Evolutionary conservation across 192 early-diverging fungal species (phyloP).

Genomic region (Backusella macrospora): DNA sequence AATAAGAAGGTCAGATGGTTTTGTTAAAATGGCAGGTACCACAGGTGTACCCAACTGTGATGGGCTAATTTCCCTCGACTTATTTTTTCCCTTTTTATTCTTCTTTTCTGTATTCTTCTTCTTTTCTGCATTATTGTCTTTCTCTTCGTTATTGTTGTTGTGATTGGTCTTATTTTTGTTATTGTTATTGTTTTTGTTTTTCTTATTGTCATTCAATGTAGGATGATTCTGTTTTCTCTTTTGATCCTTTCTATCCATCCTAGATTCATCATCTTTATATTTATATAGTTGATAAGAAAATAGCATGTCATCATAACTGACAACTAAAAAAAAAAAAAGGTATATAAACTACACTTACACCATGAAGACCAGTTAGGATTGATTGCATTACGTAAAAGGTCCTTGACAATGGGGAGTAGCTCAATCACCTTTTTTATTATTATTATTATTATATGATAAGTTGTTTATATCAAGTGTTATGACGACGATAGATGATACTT

Average conservation of each 20-base stretch:
- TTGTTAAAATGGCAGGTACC: constrained; percentile 21
- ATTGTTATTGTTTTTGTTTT: not conserved
- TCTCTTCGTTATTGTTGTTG: not conserved
- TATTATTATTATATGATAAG: no score
- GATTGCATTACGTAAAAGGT: constrained; percentile 18
- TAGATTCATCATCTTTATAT: not conserved
- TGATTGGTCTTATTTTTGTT: not conserved
- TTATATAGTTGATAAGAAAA: no score
- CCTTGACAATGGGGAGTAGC: constrained; percentile 22
- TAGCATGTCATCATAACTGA: no score
- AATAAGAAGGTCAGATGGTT: not conserved
- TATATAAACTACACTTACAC: not conserved
- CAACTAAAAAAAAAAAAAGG: not conserved
- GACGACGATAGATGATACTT: not conserved
- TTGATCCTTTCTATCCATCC: not conserved
- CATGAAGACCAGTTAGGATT: constrained; percentile 20
- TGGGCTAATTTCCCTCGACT: not conserved
- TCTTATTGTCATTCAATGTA: not conserved
- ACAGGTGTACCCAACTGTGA: constrained; percentile 19
- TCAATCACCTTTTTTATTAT: constrained; percentile 14
- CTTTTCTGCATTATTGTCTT: not conserved
- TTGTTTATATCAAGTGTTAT: not conserved
- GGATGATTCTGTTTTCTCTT: not conserved
- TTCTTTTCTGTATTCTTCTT: not conserved
- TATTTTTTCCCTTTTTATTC: not conserved